phyloP scores from a whole-genome alignment of 2,329 filamentous ascomycete genomes.

The Aspergillus ruber region DNA sequence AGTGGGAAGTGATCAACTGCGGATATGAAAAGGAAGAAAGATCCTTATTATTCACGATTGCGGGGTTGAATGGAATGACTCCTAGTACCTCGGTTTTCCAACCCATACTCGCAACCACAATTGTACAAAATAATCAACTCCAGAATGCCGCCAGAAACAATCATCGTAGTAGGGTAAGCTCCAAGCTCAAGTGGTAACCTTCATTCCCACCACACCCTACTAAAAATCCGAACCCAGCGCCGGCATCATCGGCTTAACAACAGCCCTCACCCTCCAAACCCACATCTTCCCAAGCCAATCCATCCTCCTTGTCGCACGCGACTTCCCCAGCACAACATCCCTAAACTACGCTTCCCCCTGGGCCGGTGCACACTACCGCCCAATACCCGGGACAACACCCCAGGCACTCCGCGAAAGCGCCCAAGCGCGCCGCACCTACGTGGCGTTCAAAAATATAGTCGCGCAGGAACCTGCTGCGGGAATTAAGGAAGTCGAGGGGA shows the following conservation, averaged over 20 bases:
- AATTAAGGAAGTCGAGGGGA: constrained; percentile 30
- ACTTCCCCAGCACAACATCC: constrained; percentile 35
- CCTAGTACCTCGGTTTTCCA: background rate
- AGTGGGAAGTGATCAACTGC: background rate
- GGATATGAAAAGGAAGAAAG: background rate
- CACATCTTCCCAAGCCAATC: constrained; percentile 18
- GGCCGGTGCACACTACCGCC: constrained; percentile 44
- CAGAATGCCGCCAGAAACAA: constrained; percentile 25
- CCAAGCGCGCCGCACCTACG: constrained; percentile 35
- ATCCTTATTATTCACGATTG: background rate
- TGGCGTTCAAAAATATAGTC: constrained; percentile 31
- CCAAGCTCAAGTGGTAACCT: too few species aligned
- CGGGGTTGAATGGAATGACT: background rate
- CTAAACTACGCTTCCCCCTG: constrained; percentile 42
- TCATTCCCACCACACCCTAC: background rate
- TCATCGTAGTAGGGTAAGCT: constrained; percentile 32
- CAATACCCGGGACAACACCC: constrained; percentile 34
- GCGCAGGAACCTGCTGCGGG: constrained; percentile 30
- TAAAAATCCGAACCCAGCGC: constrained; percentile 23
- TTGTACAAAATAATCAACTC: background rate
- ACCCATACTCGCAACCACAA: background rate
- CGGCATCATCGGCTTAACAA: constrained; percentile 35
- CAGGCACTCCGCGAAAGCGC: constrained; percentile 30
- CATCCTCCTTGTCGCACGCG: constrained; percentile 35
- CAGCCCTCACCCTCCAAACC: constrained; percentile 30